Conservation (phyloP, 495 filamentous ascomycete species). For the Penicillium crystallinum region DNA sequence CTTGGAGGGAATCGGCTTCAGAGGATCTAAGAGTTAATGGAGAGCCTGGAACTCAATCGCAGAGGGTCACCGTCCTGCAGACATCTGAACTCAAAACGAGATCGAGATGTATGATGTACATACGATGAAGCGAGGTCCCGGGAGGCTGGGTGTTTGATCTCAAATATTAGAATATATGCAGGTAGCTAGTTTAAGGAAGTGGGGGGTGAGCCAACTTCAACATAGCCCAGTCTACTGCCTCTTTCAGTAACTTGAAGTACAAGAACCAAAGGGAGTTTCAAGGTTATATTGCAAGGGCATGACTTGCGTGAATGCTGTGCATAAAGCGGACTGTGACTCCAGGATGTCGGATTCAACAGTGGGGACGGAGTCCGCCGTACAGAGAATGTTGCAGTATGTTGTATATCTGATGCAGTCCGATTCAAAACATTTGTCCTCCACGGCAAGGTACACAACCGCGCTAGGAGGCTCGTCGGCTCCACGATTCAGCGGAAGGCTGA, state of each 20-base stretch:
- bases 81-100: neutral
- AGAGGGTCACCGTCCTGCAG: neutral
- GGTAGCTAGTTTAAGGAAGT: neutral
- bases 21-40: neutral
- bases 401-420: neutral
- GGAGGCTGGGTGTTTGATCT: neutral
- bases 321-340: neutral
- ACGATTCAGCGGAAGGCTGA: neutral
- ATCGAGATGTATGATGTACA: neutral
- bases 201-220: neutral
- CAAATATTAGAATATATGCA: neutral
- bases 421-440: neutral
- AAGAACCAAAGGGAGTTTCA: neutral
- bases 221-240: neutral
- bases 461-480: neutral
- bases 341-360: neutral
- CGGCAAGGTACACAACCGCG: neutral
- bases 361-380: too few relatives aligned
- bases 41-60: neutral
- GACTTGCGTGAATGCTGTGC: neutral
- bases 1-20: neutral
- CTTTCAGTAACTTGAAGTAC: neutral
- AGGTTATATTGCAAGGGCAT: neutral
- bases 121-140: neutral
- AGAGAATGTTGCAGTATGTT: too few relatives aligned